Evolutionary conservation across 108 stramenopile species (phyloP).

Genomic region (Bacterosira constricta): DNA sequence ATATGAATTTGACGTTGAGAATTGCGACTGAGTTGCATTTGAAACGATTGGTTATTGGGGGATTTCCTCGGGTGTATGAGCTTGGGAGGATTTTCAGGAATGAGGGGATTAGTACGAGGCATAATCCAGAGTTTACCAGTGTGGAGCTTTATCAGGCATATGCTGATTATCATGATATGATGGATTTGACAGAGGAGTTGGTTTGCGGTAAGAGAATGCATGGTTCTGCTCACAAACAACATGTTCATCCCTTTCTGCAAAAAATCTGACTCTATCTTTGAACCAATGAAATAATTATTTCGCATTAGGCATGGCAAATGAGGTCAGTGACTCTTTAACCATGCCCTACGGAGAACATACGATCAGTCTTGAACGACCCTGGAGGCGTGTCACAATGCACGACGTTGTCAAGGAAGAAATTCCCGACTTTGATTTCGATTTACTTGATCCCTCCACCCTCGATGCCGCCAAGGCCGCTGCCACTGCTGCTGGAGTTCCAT

Average conservation of each 20-base stretch:
- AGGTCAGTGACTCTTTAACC: constrained; percentile 71
- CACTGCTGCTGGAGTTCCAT: constrained; percentile 72
- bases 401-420: constrained; percentile 95
- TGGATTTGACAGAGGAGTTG: constrained; percentile 92
- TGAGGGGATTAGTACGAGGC: constrained; percentile 97
- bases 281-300: no score
- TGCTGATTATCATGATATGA: constrained; percentile 97
- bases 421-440: constrained; percentile 88
- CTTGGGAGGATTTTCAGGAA: constrained; percentile 99
- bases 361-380: constrained; percentile 88
- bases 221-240: no score
- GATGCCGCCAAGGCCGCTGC: constrained; percentile 79
- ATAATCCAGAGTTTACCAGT: constrained; percentile 99
- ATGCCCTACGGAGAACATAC: constrained; percentile 87
- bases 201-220: constrained; percentile 85
- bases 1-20: constrained; percentile 92
- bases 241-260: no score
- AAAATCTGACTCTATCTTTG: no score
- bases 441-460: constrained; percentile 66
- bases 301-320: constrained; percentile 62
- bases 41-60: constrained; percentile 96
- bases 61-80: constrained; percentile 97
- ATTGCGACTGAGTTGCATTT: constrained; percentile 99
- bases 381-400: constrained; percentile 96
- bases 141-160: constrained; percentile 99